Conservation (phyloP, 108 stramenopile genomes). For the Phaeodactylum tricornutum region DNA sequence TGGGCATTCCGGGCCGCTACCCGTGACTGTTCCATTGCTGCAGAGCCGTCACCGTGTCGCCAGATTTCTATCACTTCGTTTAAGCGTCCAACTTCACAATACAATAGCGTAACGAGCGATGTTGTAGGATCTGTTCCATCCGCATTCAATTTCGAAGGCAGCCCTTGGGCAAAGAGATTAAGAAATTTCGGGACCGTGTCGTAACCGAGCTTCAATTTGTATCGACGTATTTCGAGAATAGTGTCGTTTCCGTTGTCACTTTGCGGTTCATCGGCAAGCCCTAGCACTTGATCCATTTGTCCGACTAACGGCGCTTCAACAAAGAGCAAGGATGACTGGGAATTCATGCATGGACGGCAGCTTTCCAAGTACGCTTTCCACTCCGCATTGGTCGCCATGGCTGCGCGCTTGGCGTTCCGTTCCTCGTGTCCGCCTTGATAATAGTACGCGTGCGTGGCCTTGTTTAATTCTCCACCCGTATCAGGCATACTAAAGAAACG, state of each 20-base stretch:
- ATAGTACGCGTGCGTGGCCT: conserved; percentile 50
- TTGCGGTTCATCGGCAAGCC: conserved; percentile 14
- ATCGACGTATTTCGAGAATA: conserved; percentile 54
- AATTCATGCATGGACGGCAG: conserved; percentile 21
- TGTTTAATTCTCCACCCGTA: conserved; percentile 41
- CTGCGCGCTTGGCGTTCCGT: conserved; percentile 18
- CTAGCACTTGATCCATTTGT: conserved; percentile 19
- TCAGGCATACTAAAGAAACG: conserved; percentile 45
- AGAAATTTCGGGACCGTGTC: conserved; percentile 63
- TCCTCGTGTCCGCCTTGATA: conserved; percentile 41
- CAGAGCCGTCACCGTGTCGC: conserved; percentile 52
- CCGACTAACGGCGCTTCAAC: conserved; percentile 39
- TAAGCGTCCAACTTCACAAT: conserved; percentile 45
- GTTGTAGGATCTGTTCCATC: conserved; percentile 46
- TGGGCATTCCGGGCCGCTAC: conserved; percentile 32
- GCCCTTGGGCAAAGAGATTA: conserved; percentile 34
- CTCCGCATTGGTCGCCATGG: conserved; percentile 16
- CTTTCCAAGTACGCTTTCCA: conserved; percentile 26
- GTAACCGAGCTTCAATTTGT: conserved; percentile 57
- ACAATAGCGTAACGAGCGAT: conserved; percentile 36
- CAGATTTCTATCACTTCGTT: conserved; percentile 71
- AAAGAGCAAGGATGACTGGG: conserved; percentile 34
- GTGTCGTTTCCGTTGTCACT: background rate
- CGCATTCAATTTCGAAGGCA: conserved; percentile 51
- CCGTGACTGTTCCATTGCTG: conserved; percentile 50